These are phyloP conservation scores for Pythium insidiosum DNA, from an alignment of 352 stramenopile genomes.

Conservation along the genomic window DNA sequence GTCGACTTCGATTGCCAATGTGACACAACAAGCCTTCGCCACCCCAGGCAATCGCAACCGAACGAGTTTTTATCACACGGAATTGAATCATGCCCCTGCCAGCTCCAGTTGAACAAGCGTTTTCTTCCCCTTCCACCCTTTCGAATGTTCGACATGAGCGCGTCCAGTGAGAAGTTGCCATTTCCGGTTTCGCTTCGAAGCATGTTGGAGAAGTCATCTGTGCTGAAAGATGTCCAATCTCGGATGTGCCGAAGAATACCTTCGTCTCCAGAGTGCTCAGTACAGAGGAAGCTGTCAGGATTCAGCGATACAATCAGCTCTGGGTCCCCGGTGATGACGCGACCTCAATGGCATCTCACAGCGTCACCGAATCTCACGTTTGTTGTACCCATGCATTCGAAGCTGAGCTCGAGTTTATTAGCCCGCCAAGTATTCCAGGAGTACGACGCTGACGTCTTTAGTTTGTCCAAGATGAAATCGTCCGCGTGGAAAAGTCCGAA, in stretches of 20 bases:
- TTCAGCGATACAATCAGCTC: slow-evolving; percentile 11
- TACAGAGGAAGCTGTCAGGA: slow-evolving; percentile 10
- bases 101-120: slow-evolving; percentile 24
- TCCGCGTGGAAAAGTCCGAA: not conserved
- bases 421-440: slow-evolving; percentile 35
- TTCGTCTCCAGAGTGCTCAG: too few relatives aligned
- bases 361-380: slow-evolving; percentile 42
- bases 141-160: slow-evolving; percentile 68
- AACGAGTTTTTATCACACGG: slow-evolving; percentile 20
- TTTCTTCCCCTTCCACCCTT: slow-evolving; percentile 60
- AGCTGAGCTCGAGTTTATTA: slow-evolving; percentile 27
- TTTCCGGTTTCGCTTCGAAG: slow-evolving; percentile 52
- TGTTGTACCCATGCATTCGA: slow-evolving; percentile 12
- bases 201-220: slow-evolving; percentile 19
- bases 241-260: too few relatives aligned
- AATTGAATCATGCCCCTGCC: slow-evolving; percentile 36
- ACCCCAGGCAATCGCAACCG: slow-evolving; percentile 2
- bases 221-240: too few relatives aligned
- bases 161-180: slow-evolving; percentile 28
- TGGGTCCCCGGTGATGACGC: slow-evolving; percentile 6
- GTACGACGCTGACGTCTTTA: slow-evolving; percentile 66
- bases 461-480: not conserved
- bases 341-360: slow-evolving; percentile 32
- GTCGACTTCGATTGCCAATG: slow-evolving; percentile 74
- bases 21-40: not conserved